phyloP scores from a whole-genome alignment of 495 filamentous ascomycete species.

The Aspergillus saccharolyticus region DNA sequence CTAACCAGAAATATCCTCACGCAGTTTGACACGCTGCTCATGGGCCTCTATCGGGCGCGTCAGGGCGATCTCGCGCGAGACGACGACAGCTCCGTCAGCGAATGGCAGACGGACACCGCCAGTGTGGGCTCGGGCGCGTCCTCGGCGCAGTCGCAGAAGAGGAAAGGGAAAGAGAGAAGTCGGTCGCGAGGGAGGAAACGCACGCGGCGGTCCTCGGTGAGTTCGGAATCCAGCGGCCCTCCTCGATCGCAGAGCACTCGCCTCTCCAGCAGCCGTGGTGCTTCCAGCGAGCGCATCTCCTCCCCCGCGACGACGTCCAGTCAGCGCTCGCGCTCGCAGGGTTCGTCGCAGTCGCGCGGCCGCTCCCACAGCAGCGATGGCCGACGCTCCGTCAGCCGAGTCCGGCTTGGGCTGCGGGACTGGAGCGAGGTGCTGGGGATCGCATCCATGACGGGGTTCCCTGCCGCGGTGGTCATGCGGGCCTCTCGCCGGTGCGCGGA shows the following conservation, averaged over 20 bases:
- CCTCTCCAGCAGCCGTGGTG: conserved; percentile 6
- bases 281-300: conserved; percentile 2
- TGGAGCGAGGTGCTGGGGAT: conserved; percentile 78
- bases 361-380: conserved; percentile 13
- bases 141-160: conserved; percentile 11
- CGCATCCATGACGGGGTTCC: conserved; percentile 65
- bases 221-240: conserved; percentile 4
- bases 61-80: conserved; percentile 31
- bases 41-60: conserved; percentile 59
- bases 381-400: conserved; percentile 13
- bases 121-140: conserved; percentile 14
- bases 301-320: not conserved
- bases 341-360: conserved; percentile 17
- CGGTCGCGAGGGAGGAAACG: conserved; percentile 31
- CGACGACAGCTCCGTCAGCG: conserved; percentile 21
- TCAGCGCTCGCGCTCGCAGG: conserved; percentile 7
- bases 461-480: conserved; percentile 54
- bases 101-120: conserved; percentile 21
- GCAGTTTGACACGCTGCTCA: conserved; percentile 60
- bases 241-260: conserved; percentile 10
- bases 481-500: conserved; percentile 63
- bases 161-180: conserved; percentile 17
- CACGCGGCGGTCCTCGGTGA: conserved; percentile 8
- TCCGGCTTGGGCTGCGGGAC: conserved; percentile 51
- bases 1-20: conserved; percentile 58